Evolutionary conservation across 2,329 filamentous ascomycete species (phyloP), one percentile per base, ranked within the genome.

Genomic region (Ilyonectria mors-panacis): DNA sequence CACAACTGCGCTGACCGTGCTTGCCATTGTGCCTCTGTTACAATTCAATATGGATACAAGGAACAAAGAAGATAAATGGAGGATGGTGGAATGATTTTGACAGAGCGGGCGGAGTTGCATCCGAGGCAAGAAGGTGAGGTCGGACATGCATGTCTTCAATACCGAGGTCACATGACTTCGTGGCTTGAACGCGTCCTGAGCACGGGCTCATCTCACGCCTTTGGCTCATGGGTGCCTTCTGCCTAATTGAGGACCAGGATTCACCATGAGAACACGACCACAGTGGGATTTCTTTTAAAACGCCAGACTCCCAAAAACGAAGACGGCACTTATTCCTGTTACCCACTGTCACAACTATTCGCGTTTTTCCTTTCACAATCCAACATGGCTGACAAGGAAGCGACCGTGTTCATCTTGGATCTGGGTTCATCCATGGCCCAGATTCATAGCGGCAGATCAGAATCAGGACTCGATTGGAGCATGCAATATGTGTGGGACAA

Each of bases 401-500:
- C 94, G 9, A 96, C 92, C 0, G 89, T 98, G 48, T 99, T 96
- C 80, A 92, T 99, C 73, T 83, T 99, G 67, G 96, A 99, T 82
- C 85, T 98, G 26, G 95, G 94, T 65, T 85, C 84, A 76, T 93
- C 95, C n/a, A 98, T 97, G 93, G 92, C 87, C 65, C 85, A 92
- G 77, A 87, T 85, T 74, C 88, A 90, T 73, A 86, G 89, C 82
- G 94, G 92, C 28, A 90, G 96, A 72, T 78, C 84, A 21, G 89
- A 95, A 78, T 92, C 92, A 3, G 93, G 98, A 78, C 88, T 99
- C 19, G 94, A 98, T 67, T 99, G 92, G 90, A 89, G 90, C 54
- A 91, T 98, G 89, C 89, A 90, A 69, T 99, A 97, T 81, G 88
- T 98, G 56, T 99, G 95, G 95, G 95, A 98, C 85, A 96, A 93